Conservation (phyloP, 1,284 basidiomycete species). For the Laetiporus sulphureus region DNA sequence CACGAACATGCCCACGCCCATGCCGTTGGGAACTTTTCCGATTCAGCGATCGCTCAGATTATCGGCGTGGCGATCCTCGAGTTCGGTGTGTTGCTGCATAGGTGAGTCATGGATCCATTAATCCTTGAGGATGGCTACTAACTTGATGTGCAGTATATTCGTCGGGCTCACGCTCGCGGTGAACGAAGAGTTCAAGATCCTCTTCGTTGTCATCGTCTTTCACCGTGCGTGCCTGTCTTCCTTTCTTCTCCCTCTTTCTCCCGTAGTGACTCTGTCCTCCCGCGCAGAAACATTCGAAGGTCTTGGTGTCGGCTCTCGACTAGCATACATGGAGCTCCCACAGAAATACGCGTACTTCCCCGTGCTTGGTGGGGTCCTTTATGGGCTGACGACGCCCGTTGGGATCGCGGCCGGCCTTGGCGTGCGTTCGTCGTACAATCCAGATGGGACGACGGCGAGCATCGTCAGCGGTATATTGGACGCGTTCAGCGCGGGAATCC, state of each 20-base stretch:
- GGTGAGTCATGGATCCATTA: constrained; percentile 25
- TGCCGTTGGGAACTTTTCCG: constrained; percentile 16
- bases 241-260: not conserved
- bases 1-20: constrained; percentile 9
- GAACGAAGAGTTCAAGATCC: constrained; percentile 69
- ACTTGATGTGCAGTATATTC: constrained; percentile 46
- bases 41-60: constrained; percentile 63
- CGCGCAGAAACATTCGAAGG: constrained; percentile 82
- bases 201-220: constrained; percentile 90
- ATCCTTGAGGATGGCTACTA: not conserved
- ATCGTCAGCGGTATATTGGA: constrained; percentile 85
- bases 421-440: constrained; percentile 78
- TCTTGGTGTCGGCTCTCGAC: constrained; percentile 81
- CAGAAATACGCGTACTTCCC: constrained; percentile 54
- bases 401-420: constrained; percentile 83
- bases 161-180: constrained; percentile 94
- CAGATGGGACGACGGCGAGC: constrained; percentile 63
- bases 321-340: constrained; percentile 71
- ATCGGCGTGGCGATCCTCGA: constrained; percentile 84
- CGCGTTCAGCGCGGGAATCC: constrained; percentile 80
- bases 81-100: constrained; percentile 91
- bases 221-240: constrained; percentile 51
- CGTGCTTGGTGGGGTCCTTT: constrained; percentile 57
- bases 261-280: not conserved
- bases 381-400: constrained; percentile 77